These are phyloP conservation scores for Wallacemonas sp. DNA, from an alignment of 208 protist species.

Conservation along the genomic window DNA sequence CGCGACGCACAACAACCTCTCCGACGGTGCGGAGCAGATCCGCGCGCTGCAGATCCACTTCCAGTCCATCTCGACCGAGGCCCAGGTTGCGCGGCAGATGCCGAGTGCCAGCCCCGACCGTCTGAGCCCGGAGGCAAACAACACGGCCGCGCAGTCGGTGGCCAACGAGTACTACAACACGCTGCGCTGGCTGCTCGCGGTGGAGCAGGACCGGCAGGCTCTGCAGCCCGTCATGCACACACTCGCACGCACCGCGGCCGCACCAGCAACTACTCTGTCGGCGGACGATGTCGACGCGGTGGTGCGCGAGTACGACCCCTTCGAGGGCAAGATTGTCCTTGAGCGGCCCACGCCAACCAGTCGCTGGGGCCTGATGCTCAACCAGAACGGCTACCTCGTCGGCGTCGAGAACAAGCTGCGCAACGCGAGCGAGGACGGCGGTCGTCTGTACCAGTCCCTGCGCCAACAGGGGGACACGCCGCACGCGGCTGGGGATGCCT, in stretches of 20 bases:
- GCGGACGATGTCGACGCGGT: constrained; percentile 21
- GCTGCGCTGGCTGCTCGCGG: constrained; percentile 52
- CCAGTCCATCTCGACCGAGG: constrained; percentile 36
- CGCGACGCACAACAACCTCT: constrained; percentile 45
- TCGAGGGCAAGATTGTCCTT: constrained; percentile 37
- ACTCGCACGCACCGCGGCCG: not conserved
- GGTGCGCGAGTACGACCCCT: constrained; percentile 31
- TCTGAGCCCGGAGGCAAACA: constrained; percentile 25
- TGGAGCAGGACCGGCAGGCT: constrained; percentile 44
- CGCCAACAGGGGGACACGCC: constrained; percentile 20
- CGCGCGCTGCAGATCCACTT: constrained; percentile 38
- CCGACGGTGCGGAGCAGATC: constrained; percentile 43
- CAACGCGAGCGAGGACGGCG: constrained; percentile 41
- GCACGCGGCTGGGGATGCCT: constrained; percentile 14
- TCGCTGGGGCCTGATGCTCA: constrained; percentile 62
- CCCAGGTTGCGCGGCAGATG: constrained; percentile 25
- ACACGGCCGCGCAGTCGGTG: constrained; percentile 31
- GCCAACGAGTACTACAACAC: constrained; percentile 53
- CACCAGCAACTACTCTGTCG: not conserved
- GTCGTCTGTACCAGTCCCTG: constrained; percentile 42
- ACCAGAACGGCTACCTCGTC: constrained; percentile 38
- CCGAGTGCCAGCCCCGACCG: constrained; percentile 5
- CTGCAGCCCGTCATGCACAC: constrained; percentile 13
- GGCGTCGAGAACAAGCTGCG: constrained; percentile 54
- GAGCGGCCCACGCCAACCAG: constrained; percentile 30